Conservation (phyloP, 208 protist genomes). For the Acanthamoeba culbertsoni region DNA sequence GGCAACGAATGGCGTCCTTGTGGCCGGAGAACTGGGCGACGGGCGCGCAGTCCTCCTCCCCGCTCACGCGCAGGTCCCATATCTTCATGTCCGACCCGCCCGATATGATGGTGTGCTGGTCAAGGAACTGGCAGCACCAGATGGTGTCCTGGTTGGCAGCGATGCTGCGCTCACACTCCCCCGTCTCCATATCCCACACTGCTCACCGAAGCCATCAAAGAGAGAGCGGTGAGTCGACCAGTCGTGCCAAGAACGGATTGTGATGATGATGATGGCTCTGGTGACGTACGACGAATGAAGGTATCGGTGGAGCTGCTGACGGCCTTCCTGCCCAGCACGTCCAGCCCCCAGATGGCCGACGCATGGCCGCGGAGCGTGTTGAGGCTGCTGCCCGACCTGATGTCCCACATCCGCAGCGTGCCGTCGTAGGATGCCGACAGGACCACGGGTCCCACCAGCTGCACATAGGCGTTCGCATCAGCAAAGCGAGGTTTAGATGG, state of each 20-base stretch:
- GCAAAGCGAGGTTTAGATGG: neutral
- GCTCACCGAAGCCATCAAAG: neutral
- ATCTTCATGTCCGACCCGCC: conserved; percentile 48
- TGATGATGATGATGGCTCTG: neutral
- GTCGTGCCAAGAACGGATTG: neutral
- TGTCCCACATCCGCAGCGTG: conserved; percentile 32
- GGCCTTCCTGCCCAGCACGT: neutral
- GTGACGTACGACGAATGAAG: conserved; percentile 44
- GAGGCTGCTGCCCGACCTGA: neutral
- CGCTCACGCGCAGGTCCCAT: conserved; percentile 24
- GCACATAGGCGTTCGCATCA: neutral
- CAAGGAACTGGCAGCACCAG: conserved; percentile 54
- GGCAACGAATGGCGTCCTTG: conserved; percentile 54
- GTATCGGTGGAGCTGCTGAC: conserved; percentile 54
- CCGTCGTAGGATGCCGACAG: conserved; percentile 53
- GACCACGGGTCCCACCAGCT: neutral
- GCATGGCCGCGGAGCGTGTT: conserved; percentile 14
- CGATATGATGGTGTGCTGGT: conserved; percentile 24
- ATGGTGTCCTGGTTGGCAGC: conserved; percentile 39
- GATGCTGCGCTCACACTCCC: neutral
- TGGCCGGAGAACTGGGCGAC: conserved; percentile 25
- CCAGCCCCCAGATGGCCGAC: conserved; percentile 42
- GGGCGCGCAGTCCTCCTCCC: neutral
- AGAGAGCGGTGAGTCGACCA: neutral
- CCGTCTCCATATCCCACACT: conserved; percentile 60